phyloP scores from a whole-genome alignment of 106 monocot genomes.

The Chionographis japonica region DNA sequence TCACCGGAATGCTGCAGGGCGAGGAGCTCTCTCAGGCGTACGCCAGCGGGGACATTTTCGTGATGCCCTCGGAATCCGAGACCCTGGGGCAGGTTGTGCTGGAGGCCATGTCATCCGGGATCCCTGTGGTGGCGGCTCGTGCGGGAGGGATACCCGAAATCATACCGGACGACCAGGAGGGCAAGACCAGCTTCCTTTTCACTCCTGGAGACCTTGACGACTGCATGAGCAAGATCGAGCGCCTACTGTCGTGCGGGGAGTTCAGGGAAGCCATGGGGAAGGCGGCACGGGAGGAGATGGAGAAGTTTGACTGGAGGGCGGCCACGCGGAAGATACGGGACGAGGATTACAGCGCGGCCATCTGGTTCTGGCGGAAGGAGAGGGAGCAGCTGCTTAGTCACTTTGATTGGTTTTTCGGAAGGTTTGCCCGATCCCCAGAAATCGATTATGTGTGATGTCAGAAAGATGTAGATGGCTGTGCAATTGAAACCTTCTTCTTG shows the following conservation, averaged over 20 bases:
- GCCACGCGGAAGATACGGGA: conserved; percentile 76
- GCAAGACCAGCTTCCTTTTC: conserved; percentile 73
- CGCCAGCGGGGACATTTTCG: conserved; percentile 84
- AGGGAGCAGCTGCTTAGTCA: conserved; percentile 58
- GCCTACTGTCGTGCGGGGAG: conserved; percentile 29
- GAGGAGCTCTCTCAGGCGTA: conserved; percentile 91
- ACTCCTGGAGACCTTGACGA: conserved; percentile 79
- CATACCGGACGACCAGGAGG: conserved; percentile 78
- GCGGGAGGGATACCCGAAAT: conserved; percentile 91
- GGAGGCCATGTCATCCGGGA: conserved; percentile 93
- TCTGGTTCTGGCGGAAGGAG: conserved; percentile 81
- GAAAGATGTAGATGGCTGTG: no score
- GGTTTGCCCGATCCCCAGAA: conserved; percentile 23
- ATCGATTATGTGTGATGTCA: conserved; percentile 13
- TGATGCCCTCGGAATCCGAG: conserved; percentile 95
- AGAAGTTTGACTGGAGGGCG: conserved; percentile 86
- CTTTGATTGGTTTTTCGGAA: conserved; percentile 51
- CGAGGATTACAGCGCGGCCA: conserved; percentile 82
- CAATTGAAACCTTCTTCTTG: no score
- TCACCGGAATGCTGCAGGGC: conserved; percentile 93
- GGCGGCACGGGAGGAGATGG: conserved; percentile 75
- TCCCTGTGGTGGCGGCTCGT: conserved; percentile 81
- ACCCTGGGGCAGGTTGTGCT: conserved; percentile 87
- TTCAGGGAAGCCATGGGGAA: conserved; percentile 60
- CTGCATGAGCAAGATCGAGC: conserved; percentile 63